Conservation (phyloP, 805 yeast genomes). For the Aciculoconidium aculeatum region DNA sequence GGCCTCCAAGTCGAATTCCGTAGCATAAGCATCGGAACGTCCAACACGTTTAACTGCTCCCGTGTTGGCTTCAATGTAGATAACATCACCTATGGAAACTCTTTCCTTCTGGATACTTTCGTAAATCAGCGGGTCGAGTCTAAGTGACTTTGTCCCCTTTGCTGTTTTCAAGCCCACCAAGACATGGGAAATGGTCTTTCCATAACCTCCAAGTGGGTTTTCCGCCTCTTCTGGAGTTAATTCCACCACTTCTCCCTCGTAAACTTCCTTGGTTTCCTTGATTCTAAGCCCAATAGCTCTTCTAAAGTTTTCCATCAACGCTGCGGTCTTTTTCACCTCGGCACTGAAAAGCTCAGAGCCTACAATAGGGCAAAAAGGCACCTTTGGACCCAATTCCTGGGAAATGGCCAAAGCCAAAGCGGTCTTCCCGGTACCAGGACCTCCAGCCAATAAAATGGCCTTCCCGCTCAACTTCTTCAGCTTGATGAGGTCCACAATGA, state of each 20-base stretch:
- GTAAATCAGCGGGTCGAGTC: constrained; percentile 89
- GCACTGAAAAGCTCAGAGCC: constrained; percentile 92
- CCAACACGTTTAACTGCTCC: constrained; percentile 98
- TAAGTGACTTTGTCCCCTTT: constrained; percentile 81
- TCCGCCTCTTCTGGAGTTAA: constrained; percentile 94
- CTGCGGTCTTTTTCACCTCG: constrained; percentile 96
- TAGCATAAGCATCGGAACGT: constrained; percentile 96
- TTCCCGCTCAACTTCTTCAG: constrained; percentile 91
- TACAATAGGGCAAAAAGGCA: constrained; percentile 95
- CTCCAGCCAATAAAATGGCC: constrained; percentile 93
- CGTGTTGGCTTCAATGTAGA: constrained; percentile 94
- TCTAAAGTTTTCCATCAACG: constrained; percentile 93
- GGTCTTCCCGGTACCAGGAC: constrained; percentile 98
- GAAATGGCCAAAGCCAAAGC: constrained; percentile 95
- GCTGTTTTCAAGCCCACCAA: constrained; percentile 90
- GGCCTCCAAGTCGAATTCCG: constrained; percentile 97
- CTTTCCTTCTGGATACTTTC: constrained; percentile 93
- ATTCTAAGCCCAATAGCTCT: constrained; percentile 94
- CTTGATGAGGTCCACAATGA: constrained; percentile 88
- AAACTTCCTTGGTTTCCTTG: constrained; percentile 95
- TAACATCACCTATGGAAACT: constrained; percentile 92
- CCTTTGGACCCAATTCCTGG: constrained; percentile 94
- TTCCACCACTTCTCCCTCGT: constrained; percentile 97
- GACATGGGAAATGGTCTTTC: constrained; percentile 92
- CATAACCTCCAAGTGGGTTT: constrained; percentile 96